Conservation (phyloP, 192 early-diverging fungal species). For the Gigaspora rosea region DNA sequence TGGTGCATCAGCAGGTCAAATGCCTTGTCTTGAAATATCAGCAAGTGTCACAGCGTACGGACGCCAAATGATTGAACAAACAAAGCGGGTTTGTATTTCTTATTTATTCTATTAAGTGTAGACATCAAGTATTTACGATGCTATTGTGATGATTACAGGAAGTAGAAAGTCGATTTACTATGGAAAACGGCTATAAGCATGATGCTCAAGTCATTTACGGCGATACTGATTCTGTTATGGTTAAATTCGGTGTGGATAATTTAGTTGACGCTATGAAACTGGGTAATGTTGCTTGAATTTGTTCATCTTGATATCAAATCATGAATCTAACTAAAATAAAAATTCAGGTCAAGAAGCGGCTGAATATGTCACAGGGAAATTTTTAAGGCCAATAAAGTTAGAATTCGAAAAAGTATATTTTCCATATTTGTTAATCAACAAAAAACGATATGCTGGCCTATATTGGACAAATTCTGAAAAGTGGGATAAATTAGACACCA, state of each 20-base stretch:
- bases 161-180: constrained; percentile 81
- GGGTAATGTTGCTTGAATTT: constrained; percentile 42
- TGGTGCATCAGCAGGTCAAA: constrained; percentile 87
- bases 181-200: constrained; percentile 84
- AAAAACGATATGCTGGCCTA: constrained; percentile 96
- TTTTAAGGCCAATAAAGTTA: constrained; percentile 93
- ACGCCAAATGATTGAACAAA: constrained; percentile 92
- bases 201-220: constrained; percentile 96
- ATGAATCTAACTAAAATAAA: not conserved
- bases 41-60: constrained; percentile 93
- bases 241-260: constrained; percentile 86
- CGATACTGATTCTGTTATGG: constrained; percentile 99
- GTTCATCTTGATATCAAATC: not conserved
- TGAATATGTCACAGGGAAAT: constrained; percentile 79
- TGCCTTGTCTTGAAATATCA: constrained; percentile 93
- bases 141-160: constrained; percentile 38
- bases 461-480: constrained; percentile 96
- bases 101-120: not conserved
- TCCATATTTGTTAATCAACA: constrained; percentile 96
- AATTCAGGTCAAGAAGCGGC: constrained; percentile 75
- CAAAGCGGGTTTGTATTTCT: constrained; percentile 58
- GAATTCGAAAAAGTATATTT: constrained; percentile 99
- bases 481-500: constrained; percentile 96
- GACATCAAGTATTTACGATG: not conserved
- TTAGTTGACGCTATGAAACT: constrained; percentile 87